Base-by-base conservation (phyloP, 306 rosid genomes). In the Medicago lupulina region DNA sequence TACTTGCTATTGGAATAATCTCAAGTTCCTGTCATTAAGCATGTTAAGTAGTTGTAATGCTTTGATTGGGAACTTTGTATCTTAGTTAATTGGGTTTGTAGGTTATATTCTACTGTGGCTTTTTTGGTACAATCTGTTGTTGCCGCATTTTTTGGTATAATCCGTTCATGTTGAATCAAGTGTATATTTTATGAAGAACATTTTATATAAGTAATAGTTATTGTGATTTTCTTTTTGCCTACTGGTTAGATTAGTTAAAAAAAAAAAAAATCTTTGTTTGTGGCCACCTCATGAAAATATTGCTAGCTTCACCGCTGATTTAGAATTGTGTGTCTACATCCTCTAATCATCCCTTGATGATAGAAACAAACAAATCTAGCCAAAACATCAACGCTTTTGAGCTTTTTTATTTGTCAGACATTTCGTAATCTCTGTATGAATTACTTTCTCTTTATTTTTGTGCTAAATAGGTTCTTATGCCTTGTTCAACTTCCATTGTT, bases 261-360 rank as follows among this genome's bases (percentile, higher is more conserved):
- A n/a, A n/a, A n/a, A n/a, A n/a, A n/a, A n/a, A n/a, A n/a, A n/a
- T n/a, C n/a, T n/a, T n/a, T n/a, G n/a, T n/a, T n/a, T n/a, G n/a
- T n/a, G n/a, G n/a, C n/a, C n/a, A n/a, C n/a, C n/a, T n/a, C n/a
- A n/a, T n/a, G n/a, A n/a, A n/a, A n/a, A n/a, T n/a, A n/a, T n/a
- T n/a, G n/a, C n/a, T n/a, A n/a, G n/a, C n/a, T n/a, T n/a, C n/a
- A n/a, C n/a, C n/a, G n/a, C n/a, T n/a, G n/a, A n/a, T n/a, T n/a
- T n/a, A 75, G 73, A 74, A 58, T 67, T 58, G 43, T 55, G 61
- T 43, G 53, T 23, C 57, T 71, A 25, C 63, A 38, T 38, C 38
- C 10, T 62, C 49, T 14, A 17, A 18, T 39, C 25, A 9, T 61
- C 8, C 8, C 23, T 8, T 28, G 31, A 73, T 54, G 15, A 46